Percentiles rank a stretch among this genome's conserved stretches.
Evolutionary conservation across 2,329 filamentous ascomycete genomes (phyloP).

Genomic region (Pseudocercospora macadamiae): DNA sequence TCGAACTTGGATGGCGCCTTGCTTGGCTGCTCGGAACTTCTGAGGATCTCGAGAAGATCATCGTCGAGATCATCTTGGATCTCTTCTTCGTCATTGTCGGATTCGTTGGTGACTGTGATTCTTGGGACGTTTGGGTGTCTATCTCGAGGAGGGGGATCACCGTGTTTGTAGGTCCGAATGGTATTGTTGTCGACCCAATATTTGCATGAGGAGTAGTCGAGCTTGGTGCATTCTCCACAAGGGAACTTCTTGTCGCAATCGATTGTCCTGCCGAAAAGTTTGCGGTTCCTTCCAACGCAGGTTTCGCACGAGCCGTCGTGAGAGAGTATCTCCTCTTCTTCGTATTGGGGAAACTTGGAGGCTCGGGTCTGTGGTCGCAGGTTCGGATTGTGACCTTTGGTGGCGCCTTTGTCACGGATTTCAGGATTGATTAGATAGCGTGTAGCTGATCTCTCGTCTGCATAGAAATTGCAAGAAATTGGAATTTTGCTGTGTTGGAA

Average conservation of each 20-base stretch:
- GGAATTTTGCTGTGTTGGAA: background rate
- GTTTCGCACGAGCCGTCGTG: background rate
- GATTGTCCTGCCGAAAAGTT: background rate
- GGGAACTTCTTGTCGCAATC: background rate
- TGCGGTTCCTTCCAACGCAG: background rate
- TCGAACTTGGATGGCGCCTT: background rate
- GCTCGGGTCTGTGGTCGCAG: background rate
- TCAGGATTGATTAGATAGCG: background rate
- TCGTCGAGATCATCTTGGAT: background rate
- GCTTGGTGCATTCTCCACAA: background rate
- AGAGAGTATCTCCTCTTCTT: background rate
- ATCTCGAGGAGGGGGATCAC: background rate
- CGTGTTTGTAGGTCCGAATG: background rate
- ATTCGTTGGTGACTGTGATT: background rate
- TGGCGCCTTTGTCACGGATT: background rate
- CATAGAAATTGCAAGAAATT: background rate
- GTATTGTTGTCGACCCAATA: background rate
- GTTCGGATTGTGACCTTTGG: background rate
- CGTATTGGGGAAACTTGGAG: background rate
- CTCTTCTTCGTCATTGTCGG: background rate
- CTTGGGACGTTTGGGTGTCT: background rate
- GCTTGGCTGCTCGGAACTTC: background rate
- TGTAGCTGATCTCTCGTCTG: background rate
- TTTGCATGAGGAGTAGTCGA: background rate
- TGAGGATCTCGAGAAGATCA: background rate